Percentiles rank a stretch among this genome's conserved stretches.
Conservation (phyloP, 306 rosid species). For the Elaeagnus macrophylla region DNA sequence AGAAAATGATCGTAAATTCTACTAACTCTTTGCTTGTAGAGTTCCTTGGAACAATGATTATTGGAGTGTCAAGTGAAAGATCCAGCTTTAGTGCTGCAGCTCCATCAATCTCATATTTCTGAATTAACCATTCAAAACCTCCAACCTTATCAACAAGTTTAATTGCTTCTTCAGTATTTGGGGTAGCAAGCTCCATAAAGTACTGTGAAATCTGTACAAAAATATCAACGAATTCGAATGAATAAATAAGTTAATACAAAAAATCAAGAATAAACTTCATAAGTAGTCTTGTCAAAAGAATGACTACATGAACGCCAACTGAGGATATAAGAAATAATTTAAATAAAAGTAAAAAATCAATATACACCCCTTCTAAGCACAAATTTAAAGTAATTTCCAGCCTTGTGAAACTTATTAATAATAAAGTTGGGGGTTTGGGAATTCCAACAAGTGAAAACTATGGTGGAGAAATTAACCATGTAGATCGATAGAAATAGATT, state of each 20-base stretch:
- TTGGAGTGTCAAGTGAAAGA: conserved; percentile 93
- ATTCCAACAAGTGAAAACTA: no score
- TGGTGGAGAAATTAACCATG: no score
- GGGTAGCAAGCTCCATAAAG: conserved; percentile 95
- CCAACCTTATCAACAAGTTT: conserved; percentile 97
- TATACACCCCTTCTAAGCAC: no score
- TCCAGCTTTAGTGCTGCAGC: conserved; percentile 84
- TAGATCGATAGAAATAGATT: no score
- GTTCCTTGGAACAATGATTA: conserved; percentile 75
- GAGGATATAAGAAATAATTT: no score
- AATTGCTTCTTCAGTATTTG: conserved; percentile 78
- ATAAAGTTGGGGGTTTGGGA: no score
- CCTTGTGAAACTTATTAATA: no score
- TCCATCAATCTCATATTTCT: conserved; percentile 93
- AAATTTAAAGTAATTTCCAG: no score
- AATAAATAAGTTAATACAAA: neutral
- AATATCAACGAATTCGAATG: neutral
- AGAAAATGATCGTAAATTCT: no score
- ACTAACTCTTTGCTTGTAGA: conserved; percentile 89
- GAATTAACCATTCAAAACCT: conserved; percentile 92
- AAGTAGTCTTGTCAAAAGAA: neutral
- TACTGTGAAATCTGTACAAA: conserved; percentile 64
- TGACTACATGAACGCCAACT: no score
- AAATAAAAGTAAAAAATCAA: no score
- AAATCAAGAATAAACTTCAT: neutral